A percentile compares a stretch with the other conserved stretches of the same genome.
Evolutionary conservation across 192 early-diverging fungal genomes (phyloP).

Genomic region (Mortierella alpina): DNA sequence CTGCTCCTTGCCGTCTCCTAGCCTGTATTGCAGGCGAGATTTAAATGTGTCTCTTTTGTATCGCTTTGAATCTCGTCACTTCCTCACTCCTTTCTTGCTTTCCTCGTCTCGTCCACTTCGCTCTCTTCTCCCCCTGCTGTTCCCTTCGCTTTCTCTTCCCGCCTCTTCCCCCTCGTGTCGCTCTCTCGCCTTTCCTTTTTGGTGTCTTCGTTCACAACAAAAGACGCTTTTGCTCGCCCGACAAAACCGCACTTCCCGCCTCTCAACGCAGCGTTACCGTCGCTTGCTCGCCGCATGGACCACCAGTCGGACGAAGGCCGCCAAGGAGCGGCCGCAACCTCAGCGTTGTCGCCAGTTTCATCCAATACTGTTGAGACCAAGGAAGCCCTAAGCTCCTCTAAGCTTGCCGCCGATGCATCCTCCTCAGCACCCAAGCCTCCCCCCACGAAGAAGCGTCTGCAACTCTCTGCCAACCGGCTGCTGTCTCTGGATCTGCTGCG

Average conservation of each 20-base stretch:
- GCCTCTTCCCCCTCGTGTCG: neutral
- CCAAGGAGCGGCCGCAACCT: neutral
- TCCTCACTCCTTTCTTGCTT: neutral
- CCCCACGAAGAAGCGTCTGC: neutral
- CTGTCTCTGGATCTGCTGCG: conserved; percentile 59
- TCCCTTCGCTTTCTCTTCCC: neutral
- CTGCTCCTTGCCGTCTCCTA: neutral
- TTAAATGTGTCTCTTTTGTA: neutral
- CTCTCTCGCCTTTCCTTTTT: neutral
- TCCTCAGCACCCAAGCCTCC: neutral
- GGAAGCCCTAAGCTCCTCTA: neutral
- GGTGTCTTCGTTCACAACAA: neutral
- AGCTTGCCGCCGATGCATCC: neutral
- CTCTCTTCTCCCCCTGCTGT: neutral
- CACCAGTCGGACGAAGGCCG: neutral
- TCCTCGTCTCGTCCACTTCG: neutral
- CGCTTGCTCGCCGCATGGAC: neutral
- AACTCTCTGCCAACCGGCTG: conserved; percentile 49
- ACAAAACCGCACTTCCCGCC: too few relatives aligned
- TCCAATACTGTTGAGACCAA: conserved; percentile 2
- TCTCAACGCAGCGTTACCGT: neutral
- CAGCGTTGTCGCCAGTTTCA: neutral
- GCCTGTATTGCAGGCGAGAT: neutral
- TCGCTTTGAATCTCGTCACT: neutral
- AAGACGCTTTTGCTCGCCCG: too few relatives aligned